These are phyloP conservation scores for Auricularia sp. DNA, from an alignment of 768 basidiomycete genomes.

Conservation along the genomic window DNA sequence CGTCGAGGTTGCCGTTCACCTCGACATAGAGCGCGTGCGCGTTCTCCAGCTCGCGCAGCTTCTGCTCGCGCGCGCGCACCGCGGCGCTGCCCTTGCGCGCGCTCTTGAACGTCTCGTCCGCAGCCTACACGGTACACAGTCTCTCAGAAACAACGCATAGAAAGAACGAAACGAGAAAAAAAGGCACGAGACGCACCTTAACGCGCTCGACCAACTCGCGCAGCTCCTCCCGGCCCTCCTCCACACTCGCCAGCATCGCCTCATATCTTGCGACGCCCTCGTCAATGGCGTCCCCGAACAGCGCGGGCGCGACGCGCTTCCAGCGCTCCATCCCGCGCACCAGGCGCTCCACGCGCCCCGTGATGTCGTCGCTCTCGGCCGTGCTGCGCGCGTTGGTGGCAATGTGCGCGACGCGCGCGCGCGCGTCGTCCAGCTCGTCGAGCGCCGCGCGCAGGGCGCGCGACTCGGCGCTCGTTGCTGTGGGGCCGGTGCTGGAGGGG, in stretches of 20 bases:
- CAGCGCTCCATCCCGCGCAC: slow-evolving; percentile 58
- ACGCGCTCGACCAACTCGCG: slow-evolving; percentile 55
- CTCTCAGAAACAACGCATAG: not conserved
- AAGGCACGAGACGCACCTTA: slow-evolving; percentile 36
- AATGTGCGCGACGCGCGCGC: slow-evolving; percentile 46
- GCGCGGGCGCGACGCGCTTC: slow-evolving; percentile 65
- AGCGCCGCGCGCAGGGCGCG: slow-evolving; percentile 64
- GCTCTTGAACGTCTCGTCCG: slow-evolving; percentile 34
- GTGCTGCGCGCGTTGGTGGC: slow-evolving; percentile 44
- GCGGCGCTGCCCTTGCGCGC: slow-evolving; percentile 66
- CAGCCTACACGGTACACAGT: not conserved
- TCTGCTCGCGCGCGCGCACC: slow-evolving; percentile 70
- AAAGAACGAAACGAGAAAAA: not conserved
- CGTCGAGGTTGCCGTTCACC: slow-evolving; percentile 73
- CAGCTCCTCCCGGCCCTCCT: slow-evolving; percentile 42
- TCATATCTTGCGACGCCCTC: slow-evolving; percentile 77
- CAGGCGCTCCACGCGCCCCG: slow-evolving; percentile 52
- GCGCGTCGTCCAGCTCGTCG: slow-evolving; percentile 55
- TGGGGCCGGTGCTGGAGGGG: slow-evolving; percentile 49
- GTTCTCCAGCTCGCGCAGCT: slow-evolving; percentile 74
- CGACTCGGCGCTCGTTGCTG: slow-evolving; percentile 34
- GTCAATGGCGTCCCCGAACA: slow-evolving; percentile 80
- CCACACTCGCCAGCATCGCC: slow-evolving; percentile 44
- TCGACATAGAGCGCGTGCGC: slow-evolving; percentile 86
- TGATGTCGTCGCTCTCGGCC: slow-evolving; percentile 63